phyloP scores from a whole-genome alignment of 2,329 filamentous ascomycete genomes.

The Ophioceras dolichostomum region DNA sequence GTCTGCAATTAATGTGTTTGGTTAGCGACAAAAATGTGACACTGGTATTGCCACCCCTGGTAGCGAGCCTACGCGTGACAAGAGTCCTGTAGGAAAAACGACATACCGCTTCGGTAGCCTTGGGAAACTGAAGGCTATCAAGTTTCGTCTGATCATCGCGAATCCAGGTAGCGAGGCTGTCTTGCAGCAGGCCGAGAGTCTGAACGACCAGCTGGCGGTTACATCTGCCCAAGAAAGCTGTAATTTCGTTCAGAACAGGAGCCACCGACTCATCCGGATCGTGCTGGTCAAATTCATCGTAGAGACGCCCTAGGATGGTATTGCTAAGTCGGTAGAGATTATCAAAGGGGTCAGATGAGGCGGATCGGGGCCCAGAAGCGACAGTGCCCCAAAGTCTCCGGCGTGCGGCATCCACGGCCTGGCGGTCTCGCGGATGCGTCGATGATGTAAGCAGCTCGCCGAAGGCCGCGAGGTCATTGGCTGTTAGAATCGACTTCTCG shows the following conservation, averaged over 20 bases:
- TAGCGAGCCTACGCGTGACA: too few relatives aligned
- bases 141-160: conserved; percentile 38
- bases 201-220: conserved; percentile 37
- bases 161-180: conserved; percentile 51
- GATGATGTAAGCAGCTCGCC: conserved; percentile 33
- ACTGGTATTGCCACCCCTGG: too few relatives aligned
- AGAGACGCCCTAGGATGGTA: conserved; percentile 39
- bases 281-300: conserved; percentile 22
- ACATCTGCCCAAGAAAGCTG: conserved; percentile 37
- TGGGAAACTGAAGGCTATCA: conserved; percentile 24
- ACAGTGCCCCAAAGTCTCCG: conserved; percentile 53
- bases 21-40: too few relatives aligned
- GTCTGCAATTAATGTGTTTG: conserved; percentile 26
- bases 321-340: conserved; percentile 51
- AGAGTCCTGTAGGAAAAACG: too few relatives aligned
- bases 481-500: conserved; percentile 8
- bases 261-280: conserved; percentile 24
- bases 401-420: conserved; percentile 52
- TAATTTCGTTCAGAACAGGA: conserved; percentile 40
- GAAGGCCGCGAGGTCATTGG: conserved; percentile 20
- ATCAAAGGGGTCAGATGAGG: conserved; percentile 49
- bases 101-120: conserved; percentile 32
- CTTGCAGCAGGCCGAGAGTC: conserved; percentile 48
- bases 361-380: conserved; percentile 23
- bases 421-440: conserved; percentile 44